Conservation (phyloP, 164 flowering plant genomes). For the Umbellularia californica region DNA sequence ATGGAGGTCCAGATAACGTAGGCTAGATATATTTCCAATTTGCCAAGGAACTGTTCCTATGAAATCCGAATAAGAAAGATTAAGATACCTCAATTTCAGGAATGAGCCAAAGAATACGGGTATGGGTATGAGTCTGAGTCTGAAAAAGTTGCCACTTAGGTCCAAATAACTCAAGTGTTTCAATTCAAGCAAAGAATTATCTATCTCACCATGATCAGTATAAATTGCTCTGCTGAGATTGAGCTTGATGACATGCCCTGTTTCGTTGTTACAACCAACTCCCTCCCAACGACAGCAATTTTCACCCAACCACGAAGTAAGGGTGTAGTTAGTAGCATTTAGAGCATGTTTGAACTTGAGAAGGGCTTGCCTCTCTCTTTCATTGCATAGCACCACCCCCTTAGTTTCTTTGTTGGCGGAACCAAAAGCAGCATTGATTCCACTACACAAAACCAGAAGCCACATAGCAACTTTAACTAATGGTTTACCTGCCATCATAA, state of each 20-base stretch:
- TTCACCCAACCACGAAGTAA: constrained; percentile 8
- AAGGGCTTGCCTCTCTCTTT: constrained; percentile 11
- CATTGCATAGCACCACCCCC: background rate
- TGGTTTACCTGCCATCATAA: too few relatives aligned
- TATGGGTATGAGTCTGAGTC: background rate
- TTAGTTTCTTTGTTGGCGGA: too few relatives aligned
- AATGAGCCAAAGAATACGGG: constrained; percentile 15
- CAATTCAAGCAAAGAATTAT: constrained; percentile 10
- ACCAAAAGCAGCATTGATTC: too few relatives aligned
- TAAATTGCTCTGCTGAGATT: background rate
- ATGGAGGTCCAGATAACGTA: constrained; percentile 5
- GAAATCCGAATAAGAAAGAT: background rate
- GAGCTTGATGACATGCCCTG: constrained; percentile 12
- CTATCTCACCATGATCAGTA: background rate
- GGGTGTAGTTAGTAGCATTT: background rate
- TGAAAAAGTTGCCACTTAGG: constrained; percentile 6
- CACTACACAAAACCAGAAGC: too few relatives aligned
- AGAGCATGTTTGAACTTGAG: constrained; percentile 5
- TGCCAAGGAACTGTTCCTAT: constrained; percentile 8
- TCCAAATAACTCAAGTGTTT: background rate
- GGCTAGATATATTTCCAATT: constrained; percentile 11
- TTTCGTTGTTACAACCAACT: constrained; percentile 6
- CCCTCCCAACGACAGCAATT: constrained; percentile 13
- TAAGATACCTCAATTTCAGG: constrained; percentile 2
- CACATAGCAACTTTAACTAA: too few relatives aligned